Evolutionary conservation across 495 filamentous ascomycete species (phyloP), one percentile per base, ranked within the genome.

Genomic region (Geoglossum glabrum): DNA sequence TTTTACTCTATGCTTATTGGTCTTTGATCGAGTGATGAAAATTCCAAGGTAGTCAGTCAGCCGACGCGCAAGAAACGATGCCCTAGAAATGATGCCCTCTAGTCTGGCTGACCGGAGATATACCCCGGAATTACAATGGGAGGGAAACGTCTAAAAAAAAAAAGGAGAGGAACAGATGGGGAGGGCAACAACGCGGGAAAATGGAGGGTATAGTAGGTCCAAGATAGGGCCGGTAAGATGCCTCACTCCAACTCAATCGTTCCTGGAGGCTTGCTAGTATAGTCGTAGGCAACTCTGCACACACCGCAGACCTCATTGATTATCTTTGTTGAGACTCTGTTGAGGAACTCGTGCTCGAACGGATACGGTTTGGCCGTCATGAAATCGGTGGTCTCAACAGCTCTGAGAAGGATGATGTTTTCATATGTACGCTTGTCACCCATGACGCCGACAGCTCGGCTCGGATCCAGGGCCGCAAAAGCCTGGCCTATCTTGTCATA

Each of bases 401-500:
- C 87, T 43, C 88, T 74, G 27, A 95, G 72, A 27, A 78, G 34
- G 36, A 64, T 51, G 31, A 77, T 68, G 58, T 78, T 66, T 15
- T 67, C 74, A 61, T 76, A 72, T 17, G 86, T 79, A 7, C 86
- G 73, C 69, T 83, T 77, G 63, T 90, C 86, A 15, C 87, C 86
- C 77, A 85, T 82, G 17, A 88, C 85, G 61, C 86, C 83, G 1
- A 95, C 88, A 19, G 83, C 84, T 62, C 74, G 77, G 33, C 73
- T 75, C 3, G 82, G 81, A 45, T 86, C 72, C 27, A 97, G 70
- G 17, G 79, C 92, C 21, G 86, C 92, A 62, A 81, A 95, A 4
- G 90, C 90, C 67, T 95, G 87, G 56, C 73, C 77, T 55, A 90
- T 87, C 63, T 89, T 66, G 49, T 86, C 70, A 66, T 98, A 98